Evolutionary conservation across 345 rosid genomes (phyloP).

Genomic region (Kandelia obovata): DNA sequence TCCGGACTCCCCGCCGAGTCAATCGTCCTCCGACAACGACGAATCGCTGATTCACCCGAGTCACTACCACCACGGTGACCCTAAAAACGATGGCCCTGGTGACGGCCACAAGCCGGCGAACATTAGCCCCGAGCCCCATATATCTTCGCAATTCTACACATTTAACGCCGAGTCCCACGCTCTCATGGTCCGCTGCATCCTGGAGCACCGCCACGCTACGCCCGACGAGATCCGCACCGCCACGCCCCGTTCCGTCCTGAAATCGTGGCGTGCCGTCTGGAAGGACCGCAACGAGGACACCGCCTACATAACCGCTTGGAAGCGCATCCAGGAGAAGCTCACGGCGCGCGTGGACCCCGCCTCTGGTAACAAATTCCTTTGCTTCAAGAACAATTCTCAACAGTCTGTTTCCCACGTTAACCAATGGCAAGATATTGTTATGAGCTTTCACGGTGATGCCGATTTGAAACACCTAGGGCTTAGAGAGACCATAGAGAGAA

Average conservation of each 20-base stretch:
- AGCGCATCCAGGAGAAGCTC: slow-evolving; percentile 96
- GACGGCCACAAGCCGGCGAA: slow-evolving; percentile 24
- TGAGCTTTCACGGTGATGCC: slow-evolving; percentile 86
- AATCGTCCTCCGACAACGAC: slow-evolving; percentile 10
- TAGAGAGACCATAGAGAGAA: slow-evolving; percentile 87
- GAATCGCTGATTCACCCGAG: slow-evolving; percentile 1
- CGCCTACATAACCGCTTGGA: slow-evolving; percentile 97
- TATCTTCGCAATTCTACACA: slow-evolving; percentile 94
- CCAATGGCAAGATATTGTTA: slow-evolving; percentile 97
- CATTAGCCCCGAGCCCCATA: slow-evolving; percentile 77
- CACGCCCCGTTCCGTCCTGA: slow-evolving; percentile 68
- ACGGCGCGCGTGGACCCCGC: slow-evolving; percentile 58
- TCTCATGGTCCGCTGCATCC: slow-evolving; percentile 91
- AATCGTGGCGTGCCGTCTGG: slow-evolving; percentile 97
- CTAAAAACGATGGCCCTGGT: not conserved
- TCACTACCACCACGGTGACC: not conserved
- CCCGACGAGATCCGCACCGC: slow-evolving; percentile 92
- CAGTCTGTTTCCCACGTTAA: slow-evolving; percentile 82
- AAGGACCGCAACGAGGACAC: slow-evolving; percentile 97
- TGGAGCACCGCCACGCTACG: slow-evolving; percentile 73
- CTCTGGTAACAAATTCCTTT: slow-evolving; percentile 77
- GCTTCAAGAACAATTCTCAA: slow-evolving; percentile 84
- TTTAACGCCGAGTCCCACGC: slow-evolving; percentile 92
- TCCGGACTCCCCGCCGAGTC: slow-evolving; percentile 51
- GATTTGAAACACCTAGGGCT: slow-evolving; percentile 87